Evolutionary conservation across 192 early-diverging fungal genomes (phyloP), one percentile per base, ranked within the genome.

Genomic region (Lobosporangium transversale): DNA sequence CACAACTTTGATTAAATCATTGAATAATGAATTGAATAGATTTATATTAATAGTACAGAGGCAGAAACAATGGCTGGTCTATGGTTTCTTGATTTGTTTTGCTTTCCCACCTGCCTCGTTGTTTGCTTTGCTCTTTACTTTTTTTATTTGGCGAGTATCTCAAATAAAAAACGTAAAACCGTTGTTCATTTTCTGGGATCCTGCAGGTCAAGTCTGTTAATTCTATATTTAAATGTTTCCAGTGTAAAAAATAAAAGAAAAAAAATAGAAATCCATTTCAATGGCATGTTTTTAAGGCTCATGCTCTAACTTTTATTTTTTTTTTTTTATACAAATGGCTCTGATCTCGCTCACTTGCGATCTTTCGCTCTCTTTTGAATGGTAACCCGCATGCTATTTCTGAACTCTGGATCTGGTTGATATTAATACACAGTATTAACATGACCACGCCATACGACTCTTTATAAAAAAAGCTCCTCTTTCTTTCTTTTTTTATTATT

Each of bases 301-400:
- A 7, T 24, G 11, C 29, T 27, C 20, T 21, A 23, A 59, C 17
- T 44, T 5, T 31, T 43, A 15, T 45, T 53, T 53, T 50, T 68
- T 31, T 43, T 20, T 40, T 54, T 43, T 27, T 24, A 18, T 21
- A 35, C 44, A 47, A 23, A 2, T 42, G 26, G 29, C 36, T 53
- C 62, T 27, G 48, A 21, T 45, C 27, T 44, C 42, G 1, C 5
- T 17, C 58, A 11, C 42, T 43, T 42, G 12, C 12, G 18, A 23
- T 12, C 31, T 31, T 53, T 3, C 27, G 49, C 48, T 29, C 4
- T n/a, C n/a, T 21, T 35, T 7, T 17, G 50, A 27, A 8, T 52
- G 27, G 54, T 37, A 15, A 18, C 24, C 7, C 31, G 14, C 18
- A 20, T 47, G 58, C 58, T 60, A 60, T 60, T 60, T 60, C 58